These are phyloP conservation scores for Peltaster fructicola DNA, from an alignment of 2,329 filamentous ascomycete genomes.

Conservation along the genomic window DNA sequence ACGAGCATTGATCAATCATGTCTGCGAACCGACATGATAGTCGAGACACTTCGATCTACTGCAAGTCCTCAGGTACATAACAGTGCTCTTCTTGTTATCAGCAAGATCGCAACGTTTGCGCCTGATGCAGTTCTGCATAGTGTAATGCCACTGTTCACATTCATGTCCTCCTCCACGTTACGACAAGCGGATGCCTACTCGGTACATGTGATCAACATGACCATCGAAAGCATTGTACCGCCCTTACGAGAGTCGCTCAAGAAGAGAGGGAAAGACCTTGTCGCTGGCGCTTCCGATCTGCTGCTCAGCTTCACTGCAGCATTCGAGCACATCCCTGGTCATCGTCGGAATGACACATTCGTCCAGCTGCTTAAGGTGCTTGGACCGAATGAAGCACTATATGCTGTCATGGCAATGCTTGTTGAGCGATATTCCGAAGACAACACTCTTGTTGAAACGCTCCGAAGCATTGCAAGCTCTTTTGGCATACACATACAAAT, in stretches of 20 bases:
- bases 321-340: constrained; percentile 85
- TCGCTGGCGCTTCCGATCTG: constrained; percentile 72
- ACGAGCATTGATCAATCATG: constrained; percentile 51
- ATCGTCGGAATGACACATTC: constrained; percentile 69
- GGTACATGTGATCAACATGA: constrained; percentile 83
- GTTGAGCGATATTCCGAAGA: constrained; percentile 75
- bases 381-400: constrained; percentile 72
- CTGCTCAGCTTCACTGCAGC: constrained; percentile 92
- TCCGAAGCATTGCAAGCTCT: constrained; percentile 53
- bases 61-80: constrained; percentile 89
- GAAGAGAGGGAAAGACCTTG: constrained; percentile 56
- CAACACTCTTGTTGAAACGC: constrained; percentile 55
- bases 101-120: constrained; percentile 67
- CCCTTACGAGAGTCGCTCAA: constrained; percentile 74
- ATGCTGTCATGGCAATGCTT: constrained; percentile 73
- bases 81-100: constrained; percentile 71
- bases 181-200: constrained; percentile 94
- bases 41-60: constrained; percentile 79
- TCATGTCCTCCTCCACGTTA: constrained; percentile 84
- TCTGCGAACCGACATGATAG: constrained; percentile 75
- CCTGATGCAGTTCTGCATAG: constrained; percentile 88
- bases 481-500: constrained; percentile 62
- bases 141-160: constrained; percentile 98
- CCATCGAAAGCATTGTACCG: constrained; percentile 84
- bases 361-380: constrained; percentile 70